Conservation (phyloP, 441 rosid genomes). For the Eugenia klotzschiana region DNA sequence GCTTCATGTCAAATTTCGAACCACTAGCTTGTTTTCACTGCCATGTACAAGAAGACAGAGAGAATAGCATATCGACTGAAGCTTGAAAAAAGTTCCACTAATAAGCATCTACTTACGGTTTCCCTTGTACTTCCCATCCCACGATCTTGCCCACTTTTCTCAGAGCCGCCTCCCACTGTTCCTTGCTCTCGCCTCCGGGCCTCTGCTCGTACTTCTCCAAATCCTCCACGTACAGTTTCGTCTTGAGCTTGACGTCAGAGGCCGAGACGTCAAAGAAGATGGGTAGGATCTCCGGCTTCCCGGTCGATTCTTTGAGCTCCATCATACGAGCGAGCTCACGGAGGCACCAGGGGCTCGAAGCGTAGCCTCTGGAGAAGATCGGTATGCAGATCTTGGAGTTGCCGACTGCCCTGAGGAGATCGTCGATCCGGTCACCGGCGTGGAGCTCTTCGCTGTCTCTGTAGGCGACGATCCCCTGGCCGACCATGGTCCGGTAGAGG, state of each 20-base stretch:
- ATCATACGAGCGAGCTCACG: no score
- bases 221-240: background rate
- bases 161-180: background rate
- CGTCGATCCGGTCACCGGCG: background rate
- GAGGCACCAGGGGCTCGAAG: no score
- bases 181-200: background rate
- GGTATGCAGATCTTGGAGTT: background rate
- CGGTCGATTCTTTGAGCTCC: background rate
- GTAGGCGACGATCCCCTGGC: background rate
- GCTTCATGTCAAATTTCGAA: background rate
- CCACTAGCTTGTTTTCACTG: background rate
- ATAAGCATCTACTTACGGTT: no score
- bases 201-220: background rate
- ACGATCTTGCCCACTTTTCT: no score
- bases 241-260: background rate
- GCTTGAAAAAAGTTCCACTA: background rate
- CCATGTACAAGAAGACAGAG: no score
- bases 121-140: no score
- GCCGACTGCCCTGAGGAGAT: background rate
- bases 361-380: no score
- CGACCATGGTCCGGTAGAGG: background rate
- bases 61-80: background rate
- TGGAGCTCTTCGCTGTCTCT: background rate
- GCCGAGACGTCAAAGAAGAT: background rate
- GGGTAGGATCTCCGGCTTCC: background rate